Base-by-base conservation (phyloP, 805 yeast species). In the Tetrapisispora fleetii region DNA sequence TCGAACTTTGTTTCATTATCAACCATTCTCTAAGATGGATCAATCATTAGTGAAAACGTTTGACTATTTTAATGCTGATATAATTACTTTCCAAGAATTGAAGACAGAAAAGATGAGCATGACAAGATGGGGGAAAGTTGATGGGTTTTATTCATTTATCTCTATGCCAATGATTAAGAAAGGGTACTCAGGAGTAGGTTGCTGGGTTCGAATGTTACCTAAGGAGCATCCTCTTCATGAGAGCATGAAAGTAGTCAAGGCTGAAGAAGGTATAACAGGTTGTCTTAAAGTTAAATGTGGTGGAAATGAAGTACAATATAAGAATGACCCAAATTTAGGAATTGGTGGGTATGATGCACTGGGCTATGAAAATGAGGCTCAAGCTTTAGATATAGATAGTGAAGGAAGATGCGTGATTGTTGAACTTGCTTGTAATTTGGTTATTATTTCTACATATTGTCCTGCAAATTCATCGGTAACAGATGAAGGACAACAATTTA, bases 251-350 rank as follows among this genome's bases (percentile, higher is more conserved):
- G 87, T 88, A 1, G 45, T 76, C 2, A 79, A 77, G 53, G 96
- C 90, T 0, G 98, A 93, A 60, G 96, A 91, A 64, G 99, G 99
- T 0, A 70, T 93, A 8, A 84, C 96, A 0, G 99, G 98, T 0
- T 67, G 69, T 1, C 45, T 71, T 22, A 52, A 47, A 10, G 52
- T 63, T 1, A 63, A 56, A 45, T 19, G 35, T 11, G 42, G 13
- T 0, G 32, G 40, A 7, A 17, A 9, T 4, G 41, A 38, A 3
- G 52, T 55, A 43, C 43, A 54, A 24, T 63, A 60, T 47, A 57
- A 57, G 43, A 64, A 58, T 16, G 54, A 54, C 28, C 40, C 50
- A 4, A 33, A 21, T 6, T 19, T 57, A 16, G 60, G 75, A 6
- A 85, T 88, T 38, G 95, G 96, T 22, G 95, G 93, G 0, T 89